Evolutionary conservation across 345 rosid genomes (phyloP), one percentile per base, ranked within the genome.

Genomic region (Isatis tinctoria): DNA sequence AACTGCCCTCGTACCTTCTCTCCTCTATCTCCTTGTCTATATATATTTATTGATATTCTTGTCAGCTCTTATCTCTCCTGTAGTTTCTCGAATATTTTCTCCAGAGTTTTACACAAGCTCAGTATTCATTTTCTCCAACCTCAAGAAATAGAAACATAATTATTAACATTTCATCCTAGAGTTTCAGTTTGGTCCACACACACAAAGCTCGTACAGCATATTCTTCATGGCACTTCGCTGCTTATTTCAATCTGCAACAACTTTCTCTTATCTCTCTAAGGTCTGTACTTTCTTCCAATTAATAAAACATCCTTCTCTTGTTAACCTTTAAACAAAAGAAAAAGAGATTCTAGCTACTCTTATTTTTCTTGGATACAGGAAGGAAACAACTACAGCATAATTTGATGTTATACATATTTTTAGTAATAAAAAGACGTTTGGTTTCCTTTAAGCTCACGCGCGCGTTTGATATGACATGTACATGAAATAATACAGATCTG

Each of bases 151-250:
- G 18, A 63, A 53, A 22, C 44, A 6, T 20, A 32, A 1, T 22
- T 8, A 5, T 2, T 11, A 33, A 18, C 27, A 33, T 64, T n/a
- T 3, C 52, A 10, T 7, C 20, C 4, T 20, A 16, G 69, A 72
- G 43, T 73, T 53, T 64, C 13, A 13, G 8, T 49, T 61, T 39
- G 67, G 60, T 37, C 22, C 51, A 60, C 28, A 49, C 41, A 49
- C 35, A 58, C 28, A 20, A 36, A 36, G 20, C 22, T 61, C 71
- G 13, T 44, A 73, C 77, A 66, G 36, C 61, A 67, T 22, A 22
- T 20, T 51, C 17, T 6, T 62, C 52, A 70, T 76, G 80, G 67
- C 71, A 44, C 54, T 76, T 69, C 66, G 76, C 12, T 58, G 72
- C 54, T 63, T 63, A 44, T 22, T 24, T 69, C 72, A 56, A 7